Percentiles rank a stretch among this genome's conserved stretches.
phyloP scores from a whole-genome alignment of 2,329 filamentous ascomycete genomes.

The Arachnomyces sp. region DNA sequence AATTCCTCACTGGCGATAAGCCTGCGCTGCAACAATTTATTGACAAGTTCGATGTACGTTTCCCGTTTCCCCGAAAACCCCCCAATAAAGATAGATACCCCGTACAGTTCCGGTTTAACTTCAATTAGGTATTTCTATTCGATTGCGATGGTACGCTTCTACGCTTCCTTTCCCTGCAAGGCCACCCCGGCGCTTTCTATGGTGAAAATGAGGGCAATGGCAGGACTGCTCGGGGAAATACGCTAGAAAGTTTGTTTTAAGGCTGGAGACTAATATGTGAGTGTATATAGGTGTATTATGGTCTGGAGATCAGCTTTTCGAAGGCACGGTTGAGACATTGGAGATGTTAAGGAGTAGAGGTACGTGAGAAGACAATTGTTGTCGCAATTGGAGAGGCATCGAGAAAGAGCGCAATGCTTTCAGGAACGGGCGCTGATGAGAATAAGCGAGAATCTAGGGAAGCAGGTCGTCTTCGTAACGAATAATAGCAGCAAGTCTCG shows the following conservation, averaged over 20 bases:
- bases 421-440: neutral
- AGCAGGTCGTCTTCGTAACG: conserved; percentile 90
- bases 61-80: neutral
- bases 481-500: conserved; percentile 99
- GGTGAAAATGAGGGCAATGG: too few relatives aligned
- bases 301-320: conserved; percentile 88
- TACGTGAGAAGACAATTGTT: conserved; percentile 26
- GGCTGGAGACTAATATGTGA: too few relatives aligned
- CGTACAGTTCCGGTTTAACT: conserved; percentile 12
- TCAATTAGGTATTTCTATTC: conserved; percentile 74
- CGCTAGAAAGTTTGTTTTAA: too few relatives aligned
- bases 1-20: conserved; percentile 71
- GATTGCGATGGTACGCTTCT: conserved; percentile 96
- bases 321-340: conserved; percentile 76
- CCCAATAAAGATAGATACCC: neutral
- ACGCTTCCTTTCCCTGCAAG: conserved; percentile 10
- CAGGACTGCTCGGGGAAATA: too few relatives aligned
- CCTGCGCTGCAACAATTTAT: conserved; percentile 74
- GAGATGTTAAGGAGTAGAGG: conserved; percentile 75
- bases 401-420: neutral
- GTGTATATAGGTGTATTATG: conserved; percentile 73
- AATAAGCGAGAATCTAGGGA: conserved; percentile 50
- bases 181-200: neutral
- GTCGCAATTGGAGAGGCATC: neutral
- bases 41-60: conserved; percentile 80